These are phyloP conservation scores for Medicago truncatula DNA, from an alignment of 306 rosid genomes.

Conservation along the genomic window MtrunA17r5.0-ANR NC_053049.1:21623501-21624000, in stretches of 20 bases:
- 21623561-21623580: constrained; percentile 25
- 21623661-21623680: constrained; percentile 12
- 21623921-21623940: constrained; percentile 61
- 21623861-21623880: constrained; percentile 52
- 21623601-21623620: constrained; percentile 30
- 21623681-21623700: constrained; percentile 42
- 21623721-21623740: constrained; percentile 74
- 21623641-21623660: constrained; percentile 28
- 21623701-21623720: constrained; percentile 96
- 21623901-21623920: constrained; percentile 76
- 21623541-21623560: not conserved
- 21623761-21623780: constrained; percentile 60
- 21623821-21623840: constrained; percentile 81
- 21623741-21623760: constrained; percentile 72
- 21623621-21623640: constrained; percentile 27
- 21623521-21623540: not conserved
- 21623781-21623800: constrained; percentile 90
- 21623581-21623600: constrained; percentile 21
- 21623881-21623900: constrained; percentile 59
- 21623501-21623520: not conserved
- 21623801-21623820: constrained; percentile 79
- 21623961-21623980: constrained; percentile 50
- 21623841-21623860: constrained; percentile 72
- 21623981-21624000: constrained; percentile 62
- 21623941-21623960: constrained; percentile 53